A percentile compares a stretch with the other conserved stretches of the same genome.
These are phyloP conservation scores for Nemania sp. DNA, from an alignment of 2,329 filamentous ascomycete genomes.

Conservation along the genomic window DNA sequence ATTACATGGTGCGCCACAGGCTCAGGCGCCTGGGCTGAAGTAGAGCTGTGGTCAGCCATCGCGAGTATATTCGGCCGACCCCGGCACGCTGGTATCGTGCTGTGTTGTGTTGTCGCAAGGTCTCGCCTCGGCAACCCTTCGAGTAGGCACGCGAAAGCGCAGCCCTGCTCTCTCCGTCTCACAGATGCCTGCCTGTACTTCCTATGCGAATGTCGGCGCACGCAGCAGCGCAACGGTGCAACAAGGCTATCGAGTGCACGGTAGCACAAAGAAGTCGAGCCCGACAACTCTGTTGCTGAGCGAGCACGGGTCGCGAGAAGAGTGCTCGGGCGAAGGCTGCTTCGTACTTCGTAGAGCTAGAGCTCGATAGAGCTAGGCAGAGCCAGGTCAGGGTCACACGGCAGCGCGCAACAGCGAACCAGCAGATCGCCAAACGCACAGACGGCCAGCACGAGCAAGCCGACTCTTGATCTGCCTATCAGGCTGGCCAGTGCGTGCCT, in stretches of 20 bases:
- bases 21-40: constrained; percentile 33
- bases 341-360: too few species aligned
- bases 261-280: constrained; percentile 36
- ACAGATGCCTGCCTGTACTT: too few species aligned
- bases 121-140: too few species aligned
- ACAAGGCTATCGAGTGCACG: constrained; percentile 27
- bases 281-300: constrained; percentile 11
- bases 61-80: constrained; percentile 8
- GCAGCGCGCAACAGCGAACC: constrained; percentile 13
- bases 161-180: constrained; percentile 23
- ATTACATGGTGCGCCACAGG: constrained; percentile 39
- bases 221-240: too few species aligned
- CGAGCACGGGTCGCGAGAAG: too few species aligned
- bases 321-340: too few species aligned
- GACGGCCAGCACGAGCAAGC: neutral
- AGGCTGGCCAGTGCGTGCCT: too few species aligned
- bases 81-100: too few species aligned
- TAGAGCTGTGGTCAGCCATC: constrained; percentile 39
- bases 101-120: too few species aligned
- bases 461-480: neutral
- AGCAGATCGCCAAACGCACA: neutral
- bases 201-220: constrained; percentile 27
- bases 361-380: constrained; percentile 17
- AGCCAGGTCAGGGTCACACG: constrained; percentile 23
- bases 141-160: constrained; percentile 28